Percentiles rank a stretch among this genome's conserved stretches.
phyloP scores from a whole-genome alignment of 1,284 basidiomycete genomes.

The Puccinia hordei region DNA sequence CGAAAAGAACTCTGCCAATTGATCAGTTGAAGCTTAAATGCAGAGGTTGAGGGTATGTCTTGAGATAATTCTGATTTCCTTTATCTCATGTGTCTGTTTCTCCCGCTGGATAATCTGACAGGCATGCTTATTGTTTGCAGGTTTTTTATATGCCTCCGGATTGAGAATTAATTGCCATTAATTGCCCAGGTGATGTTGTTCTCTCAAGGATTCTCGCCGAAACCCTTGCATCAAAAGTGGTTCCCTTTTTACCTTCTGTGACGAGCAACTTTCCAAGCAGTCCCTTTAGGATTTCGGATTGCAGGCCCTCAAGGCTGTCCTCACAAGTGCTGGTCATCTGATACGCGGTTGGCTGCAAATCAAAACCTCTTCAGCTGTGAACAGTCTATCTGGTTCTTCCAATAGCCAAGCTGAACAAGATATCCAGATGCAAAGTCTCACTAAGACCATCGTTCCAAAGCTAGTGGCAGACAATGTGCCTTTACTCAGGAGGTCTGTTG shows the following conservation, averaged over 20 bases:
- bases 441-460: constrained; percentile 97
- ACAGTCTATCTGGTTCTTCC: constrained; percentile 65
- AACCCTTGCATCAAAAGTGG: constrained; percentile 91
- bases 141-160: constrained; percentile 97
- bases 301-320: constrained; percentile 92
- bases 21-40: no score
- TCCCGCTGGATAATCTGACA: constrained; percentile 8
- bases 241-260: constrained; percentile 97
- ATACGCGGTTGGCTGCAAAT: constrained; percentile 81
- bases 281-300: constrained; percentile 99
- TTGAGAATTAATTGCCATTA: constrained; percentile 92
- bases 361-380: constrained; percentile 60
- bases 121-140: constrained; percentile 62
- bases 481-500: constrained; percentile 76
- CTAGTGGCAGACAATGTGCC: constrained; percentile 96
- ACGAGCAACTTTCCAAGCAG: constrained; percentile 93
- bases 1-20: no score
- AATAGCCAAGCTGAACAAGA: constrained; percentile 83
- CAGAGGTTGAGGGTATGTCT: no score
- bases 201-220: constrained; percentile 99
- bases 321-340: constrained; percentile 94
- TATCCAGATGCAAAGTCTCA: constrained; percentile 98
- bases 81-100: no score
- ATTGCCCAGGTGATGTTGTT: constrained; percentile 99
- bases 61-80: no score